Conservation (phyloP, 1,284 basidiomycete genomes). For the Rhizoctonia solani region DNA sequence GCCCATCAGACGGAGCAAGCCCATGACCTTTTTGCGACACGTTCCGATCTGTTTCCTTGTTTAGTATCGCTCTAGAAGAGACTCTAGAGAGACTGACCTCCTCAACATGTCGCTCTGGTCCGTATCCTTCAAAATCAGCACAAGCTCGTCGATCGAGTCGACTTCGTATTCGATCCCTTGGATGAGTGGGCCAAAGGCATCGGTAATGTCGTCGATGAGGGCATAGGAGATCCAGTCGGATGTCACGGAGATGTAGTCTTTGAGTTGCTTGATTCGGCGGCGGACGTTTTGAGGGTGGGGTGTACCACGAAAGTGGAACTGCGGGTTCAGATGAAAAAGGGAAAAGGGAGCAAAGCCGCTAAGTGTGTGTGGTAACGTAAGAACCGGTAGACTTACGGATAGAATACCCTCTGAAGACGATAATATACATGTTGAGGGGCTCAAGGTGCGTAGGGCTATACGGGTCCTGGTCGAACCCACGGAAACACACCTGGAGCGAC, state of each 20-base stretch:
- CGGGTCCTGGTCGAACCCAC: constrained; percentile 98
- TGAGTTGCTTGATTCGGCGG: constrained; percentile 94
- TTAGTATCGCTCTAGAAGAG: neutral
- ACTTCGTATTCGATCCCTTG: constrained; percentile 99
- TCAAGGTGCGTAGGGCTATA: constrained; percentile 98
- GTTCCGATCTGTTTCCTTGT: constrained; percentile 79
- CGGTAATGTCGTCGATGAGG: constrained; percentile 99
- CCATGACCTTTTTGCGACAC: constrained; percentile 99
- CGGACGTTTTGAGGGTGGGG: constrained; percentile 98
- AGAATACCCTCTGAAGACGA: constrained; percentile 99
- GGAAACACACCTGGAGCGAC: constrained; percentile 74
- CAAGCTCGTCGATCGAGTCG: constrained; percentile 97
- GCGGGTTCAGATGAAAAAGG: constrained; percentile 16
- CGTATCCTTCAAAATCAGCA: constrained; percentile 89
- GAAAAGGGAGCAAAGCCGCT: too few relatives aligned
- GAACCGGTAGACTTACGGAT: constrained; percentile 61
- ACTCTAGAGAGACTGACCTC: constrained; percentile 47
- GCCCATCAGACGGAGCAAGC: constrained; percentile 91
- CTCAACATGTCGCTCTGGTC: constrained; percentile 81
- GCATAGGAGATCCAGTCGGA: constrained; percentile 99
- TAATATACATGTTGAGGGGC: constrained; percentile 99
- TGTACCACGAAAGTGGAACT: constrained; percentile 98
- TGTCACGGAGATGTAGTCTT: constrained; percentile 98
- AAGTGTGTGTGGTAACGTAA: constrained; percentile 16
- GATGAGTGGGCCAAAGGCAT: constrained; percentile 98